Evolutionary conservation across 2,329 filamentous ascomycete genomes (phyloP).

Genomic region (Xylariaceae sp.): DNA sequence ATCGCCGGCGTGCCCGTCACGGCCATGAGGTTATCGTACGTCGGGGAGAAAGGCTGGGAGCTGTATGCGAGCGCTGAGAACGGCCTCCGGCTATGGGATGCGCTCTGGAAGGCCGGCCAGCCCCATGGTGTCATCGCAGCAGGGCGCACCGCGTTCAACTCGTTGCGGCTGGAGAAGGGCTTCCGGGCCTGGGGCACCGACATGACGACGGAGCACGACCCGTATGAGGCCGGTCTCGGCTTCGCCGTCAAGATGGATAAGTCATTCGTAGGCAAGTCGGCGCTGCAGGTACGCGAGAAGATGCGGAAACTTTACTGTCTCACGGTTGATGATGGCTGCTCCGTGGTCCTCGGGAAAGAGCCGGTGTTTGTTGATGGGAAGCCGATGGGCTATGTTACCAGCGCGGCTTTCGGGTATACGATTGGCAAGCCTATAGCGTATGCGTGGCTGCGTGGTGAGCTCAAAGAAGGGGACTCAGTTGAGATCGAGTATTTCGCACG

Average conservation of each 20-base stretch:
- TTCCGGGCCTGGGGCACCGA: constrained; percentile 18
- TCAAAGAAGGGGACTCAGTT: constrained; percentile 9
- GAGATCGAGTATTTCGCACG: constrained; percentile 20
- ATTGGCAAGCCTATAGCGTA: constrained; percentile 16
- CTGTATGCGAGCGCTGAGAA: constrained; percentile 19
- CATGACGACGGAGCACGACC: constrained; percentile 18
- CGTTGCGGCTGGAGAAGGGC: constrained; percentile 17
- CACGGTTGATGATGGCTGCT: constrained; percentile 15
- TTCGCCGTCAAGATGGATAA: constrained; percentile 19
- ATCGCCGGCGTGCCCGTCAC: constrained; percentile 15
- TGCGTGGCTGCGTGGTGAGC: constrained; percentile 11
- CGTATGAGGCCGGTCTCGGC: constrained; percentile 15
- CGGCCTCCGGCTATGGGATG: constrained; percentile 16
- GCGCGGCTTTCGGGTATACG: constrained; percentile 16
- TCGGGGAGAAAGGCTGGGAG: constrained; percentile 18
- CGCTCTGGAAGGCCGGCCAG: constrained; percentile 15
- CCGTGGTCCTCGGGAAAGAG: constrained; percentile 18
- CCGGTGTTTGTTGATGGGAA: constrained; percentile 14
- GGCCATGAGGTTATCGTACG: constrained; percentile 16
- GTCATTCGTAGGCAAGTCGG: constrained; percentile 17
- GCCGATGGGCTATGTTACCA: constrained; percentile 15
- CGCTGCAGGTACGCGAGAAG: constrained; percentile 12
- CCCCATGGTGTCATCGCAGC: constrained; percentile 16
- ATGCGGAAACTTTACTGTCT: constrained; percentile 9
- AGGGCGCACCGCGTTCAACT: constrained; percentile 17